These are phyloP conservation scores for Pythium apleroticum DNA, from an alignment of 352 stramenopile species.

Conservation along the genomic window DNA sequence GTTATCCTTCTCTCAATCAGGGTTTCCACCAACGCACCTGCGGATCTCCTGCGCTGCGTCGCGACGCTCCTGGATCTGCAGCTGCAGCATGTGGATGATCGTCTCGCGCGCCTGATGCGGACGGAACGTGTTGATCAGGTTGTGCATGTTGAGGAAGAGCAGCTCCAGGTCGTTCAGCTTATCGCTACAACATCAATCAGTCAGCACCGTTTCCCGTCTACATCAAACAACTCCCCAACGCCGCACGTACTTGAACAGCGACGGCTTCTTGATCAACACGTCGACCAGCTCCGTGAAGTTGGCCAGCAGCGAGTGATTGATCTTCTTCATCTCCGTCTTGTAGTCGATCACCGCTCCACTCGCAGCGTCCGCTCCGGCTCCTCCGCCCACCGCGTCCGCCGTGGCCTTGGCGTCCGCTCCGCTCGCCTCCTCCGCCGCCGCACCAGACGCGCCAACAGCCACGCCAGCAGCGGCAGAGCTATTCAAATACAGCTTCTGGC, in stretches of 20 bases:
- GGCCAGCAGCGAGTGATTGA: constrained; percentile 82
- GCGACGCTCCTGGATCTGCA: constrained; percentile 72
- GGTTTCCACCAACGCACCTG: constrained; percentile 26
- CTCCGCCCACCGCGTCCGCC: background rate
- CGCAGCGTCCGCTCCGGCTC: background rate
- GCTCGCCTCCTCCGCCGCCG: constrained; percentile 1
- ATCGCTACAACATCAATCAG: constrained; percentile 35
- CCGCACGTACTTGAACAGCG: constrained; percentile 74
- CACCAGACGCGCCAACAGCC: background rate
- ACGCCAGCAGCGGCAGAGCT: background rate
- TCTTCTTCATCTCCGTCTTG: constrained; percentile 82
- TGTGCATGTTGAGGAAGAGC: constrained; percentile 90
- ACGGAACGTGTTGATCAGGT: constrained; percentile 87
- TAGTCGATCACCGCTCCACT: constrained; percentile 43
- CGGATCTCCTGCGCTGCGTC: constrained; percentile 75
- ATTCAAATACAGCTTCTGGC: constrained; percentile 61
- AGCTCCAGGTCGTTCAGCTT: constrained; percentile 86
- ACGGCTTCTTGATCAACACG: constrained; percentile 74
- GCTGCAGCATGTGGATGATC: constrained; percentile 82
- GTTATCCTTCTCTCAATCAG: background rate
- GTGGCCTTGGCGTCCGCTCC: constrained; percentile 10
- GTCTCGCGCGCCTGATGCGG: constrained; percentile 83
- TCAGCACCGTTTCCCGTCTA: background rate
- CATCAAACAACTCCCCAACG: background rate
- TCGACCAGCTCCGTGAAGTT: constrained; percentile 87